Evolutionary conservation across 345 rosid genomes (phyloP), one percentile per base, ranked within the genome.

Genomic region (Salix koriyanagi): DNA sequence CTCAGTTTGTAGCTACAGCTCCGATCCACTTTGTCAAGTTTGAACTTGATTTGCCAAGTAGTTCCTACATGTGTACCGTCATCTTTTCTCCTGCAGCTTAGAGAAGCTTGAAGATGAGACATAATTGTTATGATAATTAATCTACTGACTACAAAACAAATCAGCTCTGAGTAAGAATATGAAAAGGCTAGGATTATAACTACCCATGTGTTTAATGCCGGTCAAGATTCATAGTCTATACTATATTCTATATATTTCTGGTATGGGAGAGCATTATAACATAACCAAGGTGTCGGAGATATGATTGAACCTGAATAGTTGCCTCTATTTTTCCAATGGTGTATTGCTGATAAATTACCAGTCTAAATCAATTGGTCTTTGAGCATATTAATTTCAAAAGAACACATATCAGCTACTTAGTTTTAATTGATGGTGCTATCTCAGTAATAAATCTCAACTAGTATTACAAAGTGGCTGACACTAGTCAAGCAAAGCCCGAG

Each of bases 51-150:
- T 37, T 76, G 79, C 83, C 83, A 81, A 7, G 80, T 76, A 3
- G 80, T 72, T 80, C 91, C 92, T 44, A 77, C 85, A 77, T 80
- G 76, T 23, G 86, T 72, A 42, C 60, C 77, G 42, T 80, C 77
- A 32, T 79, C 87, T 74, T 67, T 82, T 74, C 70, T 77, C 88
- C 91, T 90, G 83, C 26, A 30, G 73, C 25, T 28, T 1, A 44
- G 39, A n/a, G 26, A 65, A 28, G 44, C 26, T 70, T 62, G 71
- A 41, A n/a, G 16, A 12, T 16, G 19, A 25, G 15, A 67, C 1
- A 41, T 16, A 52, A 23, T 65, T 32, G 36, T 65, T 19, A n/a
- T 65, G 16, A 54, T n/a, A n/a, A 5, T 36, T 52, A 62, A 9
- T n/a, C 50, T 15, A 26, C 5, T 46, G 32, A 48, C 28, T 7